Conservation (phyloP, 2,329 filamentous ascomycete species). For the Stemphylium vesicarium region DNA sequence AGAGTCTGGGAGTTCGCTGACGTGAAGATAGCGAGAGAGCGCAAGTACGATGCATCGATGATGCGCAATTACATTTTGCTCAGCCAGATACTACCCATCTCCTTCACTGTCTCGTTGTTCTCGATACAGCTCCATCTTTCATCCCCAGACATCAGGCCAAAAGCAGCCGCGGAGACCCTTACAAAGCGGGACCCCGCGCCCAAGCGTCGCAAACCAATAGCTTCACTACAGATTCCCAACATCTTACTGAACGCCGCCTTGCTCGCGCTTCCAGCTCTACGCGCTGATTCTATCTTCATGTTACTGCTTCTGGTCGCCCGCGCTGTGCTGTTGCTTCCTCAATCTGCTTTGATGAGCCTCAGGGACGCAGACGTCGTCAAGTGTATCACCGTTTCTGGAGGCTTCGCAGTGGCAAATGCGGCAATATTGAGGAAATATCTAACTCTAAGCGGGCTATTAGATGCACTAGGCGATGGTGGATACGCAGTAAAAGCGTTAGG, state of each 20-base stretch:
- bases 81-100: constrained; percentile 38
- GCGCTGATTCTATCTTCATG: constrained; percentile 24
- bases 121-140: constrained; percentile 36
- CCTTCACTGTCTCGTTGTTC: constrained; percentile 36
- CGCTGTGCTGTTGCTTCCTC: constrained; percentile 31
- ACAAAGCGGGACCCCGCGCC: background rate
- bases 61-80: constrained; percentile 36
- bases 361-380: constrained; percentile 25
- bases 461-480: constrained; percentile 16
- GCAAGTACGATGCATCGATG: constrained; percentile 8
- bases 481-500: constrained; percentile 33
- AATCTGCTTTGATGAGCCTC: constrained; percentile 23
- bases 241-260: constrained; percentile 35
- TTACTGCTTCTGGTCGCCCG: constrained; percentile 28
- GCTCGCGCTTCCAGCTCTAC: constrained; percentile 27
- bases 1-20: constrained; percentile 1
- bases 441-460: constrained; percentile 8
- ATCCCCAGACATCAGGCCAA: constrained; percentile 16
- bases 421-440: constrained; percentile 26
- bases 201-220: constrained; percentile 16
- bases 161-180: background rate
- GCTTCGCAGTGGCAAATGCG: constrained; percentile 33
- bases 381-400: constrained; percentile 30
- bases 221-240: constrained; percentile 31
- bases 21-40: constrained; percentile 18